phyloP scores from a whole-genome alignment of 176 grass and related monocot species.

The Carex cristatella region DNA sequence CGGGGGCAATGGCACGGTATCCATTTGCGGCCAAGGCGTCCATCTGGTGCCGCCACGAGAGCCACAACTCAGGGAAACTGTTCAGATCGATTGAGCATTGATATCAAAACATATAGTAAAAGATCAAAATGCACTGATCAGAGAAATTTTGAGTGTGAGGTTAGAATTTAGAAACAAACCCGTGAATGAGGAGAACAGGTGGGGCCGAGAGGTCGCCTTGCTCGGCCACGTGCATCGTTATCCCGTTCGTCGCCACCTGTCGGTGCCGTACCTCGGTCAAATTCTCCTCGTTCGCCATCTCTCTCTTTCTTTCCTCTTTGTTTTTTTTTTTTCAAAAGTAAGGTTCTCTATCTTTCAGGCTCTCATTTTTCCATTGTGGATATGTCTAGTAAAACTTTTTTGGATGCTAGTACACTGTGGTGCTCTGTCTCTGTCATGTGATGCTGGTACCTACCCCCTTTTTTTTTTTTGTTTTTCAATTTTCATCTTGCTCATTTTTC shows the following conservation, averaged over 20 bases:
- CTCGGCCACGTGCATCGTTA: conserved; percentile 52
- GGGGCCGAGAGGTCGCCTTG: conserved; percentile 24
- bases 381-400: no score
- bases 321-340: neutral
- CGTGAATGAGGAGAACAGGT: conserved; percentile 49
- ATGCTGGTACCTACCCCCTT: no score
- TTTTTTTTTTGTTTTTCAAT: no score
- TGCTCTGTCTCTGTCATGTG: no score
- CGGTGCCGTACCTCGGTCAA: conserved; percentile 41
- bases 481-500: no score
- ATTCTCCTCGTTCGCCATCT: neutral
- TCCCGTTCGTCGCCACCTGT: conserved; percentile 33
- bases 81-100: neutral
- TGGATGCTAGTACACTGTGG: no score
- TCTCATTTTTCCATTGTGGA: no score
- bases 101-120: neutral
- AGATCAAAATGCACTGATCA: neutral
- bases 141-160: neutral
- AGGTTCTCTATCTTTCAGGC: no score
- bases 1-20: conserved; percentile 45
- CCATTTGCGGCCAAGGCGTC: conserved; percentile 34
- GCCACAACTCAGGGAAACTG: conserved; percentile 58
- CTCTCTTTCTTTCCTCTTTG: neutral
- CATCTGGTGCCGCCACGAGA: conserved; percentile 63
- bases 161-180: neutral